A percentile compares a stretch with the other conserved stretches of the same genome.
Conservation (phyloP, 2,329 filamentous ascomycete genomes). For the Cladosporium sp. region DNA sequence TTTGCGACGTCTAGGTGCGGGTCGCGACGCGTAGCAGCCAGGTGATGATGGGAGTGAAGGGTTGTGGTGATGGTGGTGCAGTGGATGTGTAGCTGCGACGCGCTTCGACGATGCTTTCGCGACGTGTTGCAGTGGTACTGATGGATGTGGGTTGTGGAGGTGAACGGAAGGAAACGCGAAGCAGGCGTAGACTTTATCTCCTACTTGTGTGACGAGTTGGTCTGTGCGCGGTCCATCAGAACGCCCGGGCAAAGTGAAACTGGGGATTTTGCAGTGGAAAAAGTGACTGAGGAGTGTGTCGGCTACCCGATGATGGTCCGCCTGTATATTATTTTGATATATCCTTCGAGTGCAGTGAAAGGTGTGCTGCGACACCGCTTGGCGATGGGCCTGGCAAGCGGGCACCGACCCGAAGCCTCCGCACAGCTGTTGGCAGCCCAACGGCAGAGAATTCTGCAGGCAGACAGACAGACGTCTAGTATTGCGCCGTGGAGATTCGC, state of each 20-base stretch:
- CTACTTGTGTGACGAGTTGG: too few relatives aligned
- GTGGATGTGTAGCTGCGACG: slow-evolving; percentile 5
- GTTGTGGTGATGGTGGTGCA: background rate
- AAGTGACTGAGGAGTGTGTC: slow-evolving; percentile 23
- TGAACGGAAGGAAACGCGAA: slow-evolving; percentile 9
- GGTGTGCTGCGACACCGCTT: slow-evolving; percentile 3
- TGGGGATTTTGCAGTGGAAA: slow-evolving; percentile 4
- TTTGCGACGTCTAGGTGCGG: slow-evolving; percentile 12
- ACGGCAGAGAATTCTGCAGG: slow-evolving; percentile 11
- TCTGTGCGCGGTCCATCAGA: background rate
- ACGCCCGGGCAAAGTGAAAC: background rate
- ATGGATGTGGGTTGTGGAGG: slow-evolving; percentile 12
- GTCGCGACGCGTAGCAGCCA: slow-evolving; percentile 11
- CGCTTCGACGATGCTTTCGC: slow-evolving; percentile 11
- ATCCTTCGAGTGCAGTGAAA: slow-evolving; percentile 1
- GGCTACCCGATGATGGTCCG: slow-evolving; percentile 22
- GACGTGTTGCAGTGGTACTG: slow-evolving; percentile 8
- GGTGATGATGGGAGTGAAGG: slow-evolving; percentile 3
- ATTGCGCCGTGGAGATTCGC: background rate
- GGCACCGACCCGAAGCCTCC: slow-evolving; percentile 8
- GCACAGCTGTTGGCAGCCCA: slow-evolving; percentile 8
- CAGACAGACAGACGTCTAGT: background rate
- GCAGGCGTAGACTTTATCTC: slow-evolving; percentile 3
- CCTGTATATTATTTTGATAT: slow-evolving; percentile 20
- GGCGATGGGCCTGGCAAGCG: slow-evolving; percentile 1